Conservation (phyloP, 345 rosid species). For the Sisymbrium irio region DNA sequence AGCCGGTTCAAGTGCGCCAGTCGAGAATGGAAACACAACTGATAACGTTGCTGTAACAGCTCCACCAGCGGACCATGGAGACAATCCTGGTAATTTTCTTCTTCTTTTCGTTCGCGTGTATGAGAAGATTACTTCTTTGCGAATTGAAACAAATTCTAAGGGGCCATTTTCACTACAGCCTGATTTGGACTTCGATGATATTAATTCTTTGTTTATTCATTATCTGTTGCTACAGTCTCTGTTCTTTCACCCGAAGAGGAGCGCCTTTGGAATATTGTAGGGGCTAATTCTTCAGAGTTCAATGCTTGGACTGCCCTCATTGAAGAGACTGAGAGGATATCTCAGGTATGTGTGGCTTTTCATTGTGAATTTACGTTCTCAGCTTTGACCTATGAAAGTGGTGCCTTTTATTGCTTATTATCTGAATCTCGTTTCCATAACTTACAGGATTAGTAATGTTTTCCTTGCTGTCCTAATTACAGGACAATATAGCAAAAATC, state of each 20-base stretch:
- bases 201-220: background rate
- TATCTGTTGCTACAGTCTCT: slow-evolving; percentile 33
- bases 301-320: slow-evolving; percentile 89
- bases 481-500: slow-evolving; percentile 84
- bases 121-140: background rate
- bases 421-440: background rate
- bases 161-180: background rate
- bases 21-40: slow-evolving; percentile 61
- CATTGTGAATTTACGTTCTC: background rate
- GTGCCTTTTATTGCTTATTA: background rate
- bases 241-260: slow-evolving; percentile 80
- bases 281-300: slow-evolving; percentile 75
- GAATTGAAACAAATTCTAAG: background rate
- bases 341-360: slow-evolving; percentile 56
- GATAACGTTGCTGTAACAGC: slow-evolving; percentile 41
- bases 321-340: slow-evolving; percentile 86
- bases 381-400: slow-evolving; percentile 7
- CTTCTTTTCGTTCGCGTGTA: background rate
- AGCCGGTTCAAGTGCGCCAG: slow-evolving; percentile 36
- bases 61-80: slow-evolving; percentile 41
- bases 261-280: slow-evolving; percentile 81
- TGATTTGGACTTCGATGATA: background rate
- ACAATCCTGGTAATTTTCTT: slow-evolving; percentile 58
- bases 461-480: slow-evolving; percentile 26
- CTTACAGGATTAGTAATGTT: slow-evolving; percentile 14